Conservation (phyloP, 176 grass and related monocot genomes). For the Echinochloa phyllopogon region DNA sequence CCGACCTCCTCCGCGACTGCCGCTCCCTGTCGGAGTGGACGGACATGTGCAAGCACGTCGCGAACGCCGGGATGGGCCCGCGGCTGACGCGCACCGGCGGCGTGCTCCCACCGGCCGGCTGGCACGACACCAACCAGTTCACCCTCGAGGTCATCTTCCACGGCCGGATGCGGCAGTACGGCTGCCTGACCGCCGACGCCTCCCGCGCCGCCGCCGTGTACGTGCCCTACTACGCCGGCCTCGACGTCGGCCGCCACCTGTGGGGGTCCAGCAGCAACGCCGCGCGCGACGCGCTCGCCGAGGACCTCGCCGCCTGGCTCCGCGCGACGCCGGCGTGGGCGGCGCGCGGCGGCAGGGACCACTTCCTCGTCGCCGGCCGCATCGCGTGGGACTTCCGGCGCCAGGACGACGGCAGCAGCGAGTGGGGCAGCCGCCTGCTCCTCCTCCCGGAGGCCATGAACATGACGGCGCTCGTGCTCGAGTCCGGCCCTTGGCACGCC, state of each 20-base stretch:
- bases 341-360: constrained; percentile 45
- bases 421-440: constrained; percentile 69
- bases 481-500: constrained; percentile 46
- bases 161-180: constrained; percentile 63
- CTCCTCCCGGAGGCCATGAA: constrained; percentile 55
- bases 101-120: constrained; percentile 60
- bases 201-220: constrained; percentile 58
- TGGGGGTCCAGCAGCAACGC: constrained; percentile 50
- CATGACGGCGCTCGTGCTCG: constrained; percentile 68
- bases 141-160: constrained; percentile 77
- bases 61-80: constrained; percentile 57
- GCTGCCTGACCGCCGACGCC: constrained; percentile 61
- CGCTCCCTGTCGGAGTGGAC: constrained; percentile 49
- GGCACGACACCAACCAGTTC: constrained; percentile 81
- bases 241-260: constrained; percentile 65
- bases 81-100: constrained; percentile 39
- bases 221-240: constrained; percentile 69
- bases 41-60: constrained; percentile 60
- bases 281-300: constrained; percentile 51
- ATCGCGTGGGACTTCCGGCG: constrained; percentile 75
- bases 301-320: constrained; percentile 47
- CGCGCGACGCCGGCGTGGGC: constrained; percentile 44
- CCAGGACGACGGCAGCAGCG: constrained; percentile 16
- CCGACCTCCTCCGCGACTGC: constrained; percentile 55
- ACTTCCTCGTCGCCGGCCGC: constrained; percentile 73